These are phyloP conservation scores for Podaxis sp. DNA, from an alignment of 768 basidiomycete genomes.

Conservation along the genomic window DNA sequence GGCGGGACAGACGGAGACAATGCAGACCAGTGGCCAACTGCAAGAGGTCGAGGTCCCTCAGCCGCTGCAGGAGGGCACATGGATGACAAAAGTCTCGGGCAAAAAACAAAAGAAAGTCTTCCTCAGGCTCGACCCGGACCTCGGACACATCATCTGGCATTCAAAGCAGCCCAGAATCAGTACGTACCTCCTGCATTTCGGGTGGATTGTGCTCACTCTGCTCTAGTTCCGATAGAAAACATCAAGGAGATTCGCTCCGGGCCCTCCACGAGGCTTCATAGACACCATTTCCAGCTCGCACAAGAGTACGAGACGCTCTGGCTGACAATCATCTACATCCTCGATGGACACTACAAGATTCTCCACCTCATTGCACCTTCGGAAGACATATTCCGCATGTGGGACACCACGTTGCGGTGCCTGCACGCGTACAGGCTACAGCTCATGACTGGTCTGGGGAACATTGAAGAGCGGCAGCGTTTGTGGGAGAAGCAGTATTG, in stretches of 20 bases:
- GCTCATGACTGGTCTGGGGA: slow-evolving; percentile 74
- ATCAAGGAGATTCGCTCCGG: slow-evolving; percentile 89
- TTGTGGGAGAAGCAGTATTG: slow-evolving; percentile 87
- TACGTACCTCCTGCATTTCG: slow-evolving; percentile 34
- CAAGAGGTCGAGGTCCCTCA: slow-evolving; percentile 49
- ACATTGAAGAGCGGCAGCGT: slow-evolving; percentile 65
- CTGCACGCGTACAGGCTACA: slow-evolving; percentile 69
- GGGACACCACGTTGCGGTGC: slow-evolving; percentile 65
- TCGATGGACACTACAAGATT: slow-evolving; percentile 79
- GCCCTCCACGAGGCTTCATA: slow-evolving; percentile 70
- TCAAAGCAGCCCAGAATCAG: slow-evolving; percentile 67
- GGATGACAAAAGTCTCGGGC: slow-evolving; percentile 82
- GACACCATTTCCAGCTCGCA: slow-evolving; percentile 71
- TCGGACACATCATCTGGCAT: slow-evolving; percentile 78
- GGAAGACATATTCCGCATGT: slow-evolving; percentile 46
- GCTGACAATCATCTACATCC: slow-evolving; percentile 85
- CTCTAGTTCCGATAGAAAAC: slow-evolving; percentile 78
- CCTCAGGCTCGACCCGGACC: slow-evolving; percentile 76
- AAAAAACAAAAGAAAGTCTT: slow-evolving; percentile 72
- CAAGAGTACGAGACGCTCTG: slow-evolving; percentile 72
- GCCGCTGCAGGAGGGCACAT: slow-evolving; percentile 59
- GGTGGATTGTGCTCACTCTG: background rate
- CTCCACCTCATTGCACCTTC: slow-evolving; percentile 81
- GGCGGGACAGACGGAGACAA: background rate
- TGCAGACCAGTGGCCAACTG: background rate